Conservation (phyloP, 2,329 filamentous ascomycete genomes). For the Neocucurbitaria cava region DNA sequence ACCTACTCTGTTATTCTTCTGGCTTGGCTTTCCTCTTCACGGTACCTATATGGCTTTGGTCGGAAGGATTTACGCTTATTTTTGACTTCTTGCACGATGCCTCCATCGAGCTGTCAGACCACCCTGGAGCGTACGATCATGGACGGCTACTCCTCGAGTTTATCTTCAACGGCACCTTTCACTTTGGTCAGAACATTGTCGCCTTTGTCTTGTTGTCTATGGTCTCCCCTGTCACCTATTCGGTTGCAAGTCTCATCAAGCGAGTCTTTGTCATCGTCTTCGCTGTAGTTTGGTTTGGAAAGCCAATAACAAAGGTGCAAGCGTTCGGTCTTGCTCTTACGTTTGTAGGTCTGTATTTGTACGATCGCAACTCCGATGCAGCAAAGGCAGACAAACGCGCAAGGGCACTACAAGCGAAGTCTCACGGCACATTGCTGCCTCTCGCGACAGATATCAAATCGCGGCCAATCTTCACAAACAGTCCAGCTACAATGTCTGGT, state of each 20-base stretch:
- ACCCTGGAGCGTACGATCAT: conserved; percentile 74
- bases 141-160: conserved; percentile 77
- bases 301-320: conserved; percentile 82
- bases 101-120: conserved; percentile 76
- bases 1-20: conserved; percentile 96
- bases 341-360: conserved; percentile 91
- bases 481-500: conserved; percentile 47
- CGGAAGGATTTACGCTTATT: conserved; percentile 80
- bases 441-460: conserved; percentile 54
- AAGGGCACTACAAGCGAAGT: conserved; percentile 67
- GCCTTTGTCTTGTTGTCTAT: conserved; percentile 92
- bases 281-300: conserved; percentile 96
- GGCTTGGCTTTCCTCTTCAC: conserved; percentile 90
- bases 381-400: conserved; percentile 87
- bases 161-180: conserved; percentile 94
- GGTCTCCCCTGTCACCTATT: conserved; percentile 96
- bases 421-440: conserved; percentile 70
- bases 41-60: conserved; percentile 89
- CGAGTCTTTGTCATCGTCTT: conserved; percentile 96
- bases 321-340: conserved; percentile 86
- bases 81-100: conserved; percentile 82
- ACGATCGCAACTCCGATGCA: conserved; percentile 88
- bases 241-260: conserved; percentile 94
- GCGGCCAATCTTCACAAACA: conserved; percentile 47
- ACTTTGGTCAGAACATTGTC: conserved; percentile 95